These are phyloP conservation scores for Fusarium drepaniforme DNA, from an alignment of 2,329 filamentous ascomycete genomes.

Conservation along the genomic window DNA sequence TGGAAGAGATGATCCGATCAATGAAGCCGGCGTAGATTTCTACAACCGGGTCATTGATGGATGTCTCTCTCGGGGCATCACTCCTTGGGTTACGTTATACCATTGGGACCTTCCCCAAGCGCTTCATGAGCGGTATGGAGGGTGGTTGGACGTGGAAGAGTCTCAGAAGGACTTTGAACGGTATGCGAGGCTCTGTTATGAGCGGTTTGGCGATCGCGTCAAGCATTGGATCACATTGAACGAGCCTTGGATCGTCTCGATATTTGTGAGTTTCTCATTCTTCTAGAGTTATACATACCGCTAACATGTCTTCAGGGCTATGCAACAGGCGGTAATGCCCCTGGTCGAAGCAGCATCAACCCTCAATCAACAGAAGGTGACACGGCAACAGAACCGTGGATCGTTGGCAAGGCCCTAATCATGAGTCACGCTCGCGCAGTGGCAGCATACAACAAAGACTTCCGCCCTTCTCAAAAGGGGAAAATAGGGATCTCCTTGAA, in stretches of 20 bases:
- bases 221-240: slow-evolving; percentile 56
- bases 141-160: slow-evolving; percentile 48
- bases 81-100: slow-evolving; percentile 72
- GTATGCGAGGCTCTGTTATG: slow-evolving; percentile 52
- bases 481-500: slow-evolving; percentile 52
- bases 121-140: slow-evolving; percentile 53
- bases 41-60: slow-evolving; percentile 72
- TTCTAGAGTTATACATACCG: fast-evolving
- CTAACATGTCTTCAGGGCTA: slow-evolving; percentile 40
- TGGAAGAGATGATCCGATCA: slow-evolving; percentile 71
- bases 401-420: slow-evolving; percentile 51
- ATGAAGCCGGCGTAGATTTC: slow-evolving; percentile 69
- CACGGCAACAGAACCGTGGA: slow-evolving; percentile 53
- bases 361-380: slow-evolving; percentile 43
- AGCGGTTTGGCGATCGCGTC: slow-evolving; percentile 56
- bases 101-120: slow-evolving; percentile 68
- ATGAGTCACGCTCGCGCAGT: slow-evolving; percentile 51
- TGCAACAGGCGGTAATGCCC: slow-evolving; percentile 50
- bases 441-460: slow-evolving; percentile 49
- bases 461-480: slow-evolving; percentile 44
- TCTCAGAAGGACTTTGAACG: slow-evolving; percentile 51
- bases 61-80: slow-evolving; percentile 67
- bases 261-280: slow-evolving; percentile 40
- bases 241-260: slow-evolving; percentile 54
- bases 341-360: slow-evolving; percentile 47